phyloP scores from a whole-genome alignment of 1,139 yeast species.

The Diutina sp. region DNA sequence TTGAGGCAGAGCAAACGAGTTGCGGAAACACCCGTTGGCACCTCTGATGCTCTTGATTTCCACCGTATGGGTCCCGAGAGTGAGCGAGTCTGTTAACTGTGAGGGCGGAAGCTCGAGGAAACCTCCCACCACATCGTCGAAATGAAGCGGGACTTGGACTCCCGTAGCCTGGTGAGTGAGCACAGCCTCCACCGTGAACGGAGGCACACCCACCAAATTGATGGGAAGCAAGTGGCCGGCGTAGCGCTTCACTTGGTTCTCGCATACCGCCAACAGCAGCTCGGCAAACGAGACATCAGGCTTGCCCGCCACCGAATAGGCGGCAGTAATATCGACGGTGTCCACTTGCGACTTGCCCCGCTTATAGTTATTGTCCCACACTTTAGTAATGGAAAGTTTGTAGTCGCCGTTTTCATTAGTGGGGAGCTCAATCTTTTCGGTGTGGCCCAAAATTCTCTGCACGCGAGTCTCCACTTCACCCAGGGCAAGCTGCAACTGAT shows the following conservation, averaged over 20 bases:
- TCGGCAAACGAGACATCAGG: background rate
- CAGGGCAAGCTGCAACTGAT: slow-evolving; percentile 49
- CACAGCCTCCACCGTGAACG: background rate
- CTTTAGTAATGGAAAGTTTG: slow-evolving; percentile 15
- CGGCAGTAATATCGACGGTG: background rate
- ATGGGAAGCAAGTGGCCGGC: background rate
- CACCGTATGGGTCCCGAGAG: background rate
- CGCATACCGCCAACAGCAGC: background rate
- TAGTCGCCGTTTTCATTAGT: slow-evolving; percentile 40
- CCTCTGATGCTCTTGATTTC: slow-evolving; percentile 30
- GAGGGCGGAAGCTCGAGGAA: background rate
- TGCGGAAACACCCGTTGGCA: slow-evolving; percentile 54
- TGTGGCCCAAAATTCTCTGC: slow-evolving; percentile 17
- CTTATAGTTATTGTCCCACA: background rate
- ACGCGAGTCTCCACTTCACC: slow-evolving; percentile 29
- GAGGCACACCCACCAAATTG: background rate
- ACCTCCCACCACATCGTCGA: background rate
- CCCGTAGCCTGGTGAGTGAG: background rate
- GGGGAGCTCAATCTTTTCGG: slow-evolving; percentile 19
- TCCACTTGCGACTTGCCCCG: background rate
- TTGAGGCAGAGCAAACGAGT: slow-evolving; percentile 18
- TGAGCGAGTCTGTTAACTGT: background rate
- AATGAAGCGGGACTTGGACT: background rate
- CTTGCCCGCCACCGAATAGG: background rate
- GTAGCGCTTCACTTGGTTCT: background rate